Evolutionary conservation across 1,284 basidiomycete genomes (phyloP).

Genomic region (Puccinia coronata): DNA sequence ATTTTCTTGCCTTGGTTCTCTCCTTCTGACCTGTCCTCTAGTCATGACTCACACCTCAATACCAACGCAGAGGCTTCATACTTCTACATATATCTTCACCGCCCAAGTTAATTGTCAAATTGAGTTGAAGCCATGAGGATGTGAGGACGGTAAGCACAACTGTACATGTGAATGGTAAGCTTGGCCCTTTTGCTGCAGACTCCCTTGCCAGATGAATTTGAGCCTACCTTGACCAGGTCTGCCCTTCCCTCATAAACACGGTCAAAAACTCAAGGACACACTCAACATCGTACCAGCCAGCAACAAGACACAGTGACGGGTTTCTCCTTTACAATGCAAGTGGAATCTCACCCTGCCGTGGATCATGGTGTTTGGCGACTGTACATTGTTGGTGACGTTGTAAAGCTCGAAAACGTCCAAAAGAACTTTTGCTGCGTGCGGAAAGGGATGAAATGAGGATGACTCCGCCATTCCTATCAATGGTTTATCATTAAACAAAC

Average conservation of each 20-base stretch:
- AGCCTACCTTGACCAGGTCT: neutral
- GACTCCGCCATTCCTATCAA: too few species aligned
- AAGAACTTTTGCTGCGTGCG: too few species aligned
- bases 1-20: neutral
- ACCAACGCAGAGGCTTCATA: slow-evolving; percentile 40
- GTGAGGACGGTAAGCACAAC: slow-evolving; percentile 25
- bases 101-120: slow-evolving; percentile 27
- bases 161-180: slow-evolving; percentile 30
- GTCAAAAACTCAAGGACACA: slow-evolving; percentile 20
- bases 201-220: too few species aligned
- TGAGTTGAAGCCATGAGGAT: slow-evolving; percentile 40
- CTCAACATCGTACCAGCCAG: slow-evolving; percentile 28
- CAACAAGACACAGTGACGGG: slow-evolving; percentile 25
- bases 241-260: neutral
- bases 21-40: neutral
- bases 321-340: slow-evolving; percentile 32
- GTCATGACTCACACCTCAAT: slow-evolving; percentile 39
- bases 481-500: slow-evolving; percentile 17
- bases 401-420: too few species aligned
- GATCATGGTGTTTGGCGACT: slow-evolving; percentile 12
- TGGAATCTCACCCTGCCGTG: slow-evolving; percentile 8
- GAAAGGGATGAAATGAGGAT: too few species aligned
- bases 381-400: slow-evolving; percentile 30
- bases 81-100: slow-evolving; percentile 35
- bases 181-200: neutral